Evolutionary conservation across 768 basidiomycete genomes (phyloP), one percentile per base, ranked within the genome.

Genomic region (Aureoboletus auriporus): DNA sequence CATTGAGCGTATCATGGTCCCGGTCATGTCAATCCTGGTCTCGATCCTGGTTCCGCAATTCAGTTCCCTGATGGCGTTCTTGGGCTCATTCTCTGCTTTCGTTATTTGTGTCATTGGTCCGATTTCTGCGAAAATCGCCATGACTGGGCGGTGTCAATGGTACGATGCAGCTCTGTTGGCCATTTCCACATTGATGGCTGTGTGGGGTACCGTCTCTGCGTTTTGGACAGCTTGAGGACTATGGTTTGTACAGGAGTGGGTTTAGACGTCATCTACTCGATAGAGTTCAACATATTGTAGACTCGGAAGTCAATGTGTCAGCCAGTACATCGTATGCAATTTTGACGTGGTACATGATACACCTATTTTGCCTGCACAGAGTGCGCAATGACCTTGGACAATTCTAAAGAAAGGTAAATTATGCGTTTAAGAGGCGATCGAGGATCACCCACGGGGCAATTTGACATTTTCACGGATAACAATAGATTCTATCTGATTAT

Each of bases 1-100:
- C 39, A 42, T 83, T 31, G 84, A 85, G 55, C 75, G 91, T 44
- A 66, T 82, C 23, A 53, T 70, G 44, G 65, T 93, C 38, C 80
- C 86, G 1, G 55, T 75, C 9, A 58, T 83, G 30, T 78, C 85
- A 20, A 83, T 90, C 11, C 63, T 67, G 29, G 80, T 86, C 23
- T 91, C 93, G 16, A 84, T 92, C 49, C 62, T 79, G 44, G 65
- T 93, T 17, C 92, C 92, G 6, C 79, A 88, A 46, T 94, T 94
- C 67, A 82, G 84, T 53, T 75, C 82, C 5, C 72, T 86, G 66
- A 92, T 93, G 88, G 89, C 91, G 1, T 89, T 96, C 65, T 71
- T 97, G 44, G 94, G 94, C 3, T 84, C 89, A n/a, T 91, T 92
- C 65, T 83, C 85, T 31, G 87, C 91, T 0, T 83, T 83, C 54